These are phyloP conservation scores for Excoecaria agallocha DNA, from an alignment of 345 rosid genomes.

Conservation along the genomic window DNA sequence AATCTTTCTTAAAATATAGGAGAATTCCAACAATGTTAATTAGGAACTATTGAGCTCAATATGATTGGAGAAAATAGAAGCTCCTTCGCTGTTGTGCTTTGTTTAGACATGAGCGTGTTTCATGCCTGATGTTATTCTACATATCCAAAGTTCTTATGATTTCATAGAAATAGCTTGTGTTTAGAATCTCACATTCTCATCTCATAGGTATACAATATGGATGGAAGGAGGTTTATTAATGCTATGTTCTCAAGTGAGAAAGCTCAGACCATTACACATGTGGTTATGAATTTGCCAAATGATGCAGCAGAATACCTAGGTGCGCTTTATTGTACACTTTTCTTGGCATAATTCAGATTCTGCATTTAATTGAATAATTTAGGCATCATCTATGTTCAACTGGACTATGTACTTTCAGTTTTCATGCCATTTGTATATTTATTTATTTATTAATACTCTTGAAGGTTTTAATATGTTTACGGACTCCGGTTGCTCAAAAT, in stretches of 20 bases:
- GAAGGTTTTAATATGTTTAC: not conserved
- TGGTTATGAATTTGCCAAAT: conserved; percentile 86
- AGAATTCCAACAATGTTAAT: not conserved
- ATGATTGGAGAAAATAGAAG: not conserved
- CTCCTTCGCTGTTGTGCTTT: too few relatives aligned
- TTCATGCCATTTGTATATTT: not conserved
- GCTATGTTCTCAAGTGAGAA: conserved; percentile 72
- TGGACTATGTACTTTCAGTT: not conserved
- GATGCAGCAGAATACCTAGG: conserved; percentile 81
- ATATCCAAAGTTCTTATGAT: not conserved
- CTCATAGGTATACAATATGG: conserved; percentile 76
- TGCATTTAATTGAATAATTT: not conserved
- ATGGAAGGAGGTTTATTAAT: conserved; percentile 77
- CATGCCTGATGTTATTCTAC: not conserved
- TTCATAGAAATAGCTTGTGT: conserved; percentile 9
- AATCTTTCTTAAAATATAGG: not conserved
- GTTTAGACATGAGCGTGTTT: not conserved
- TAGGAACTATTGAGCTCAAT: not conserved
- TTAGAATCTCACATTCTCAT: conserved; percentile 13
- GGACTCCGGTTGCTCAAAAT: not conserved
- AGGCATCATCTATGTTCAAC: not conserved
- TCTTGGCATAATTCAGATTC: not conserved
- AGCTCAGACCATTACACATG: conserved; percentile 63
- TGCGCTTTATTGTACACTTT: conserved; percentile 15
- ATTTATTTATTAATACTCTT: not conserved